Evolutionary conservation across 768 basidiomycete species (phyloP).

Genomic region (Termitomyces heimii): DNA sequence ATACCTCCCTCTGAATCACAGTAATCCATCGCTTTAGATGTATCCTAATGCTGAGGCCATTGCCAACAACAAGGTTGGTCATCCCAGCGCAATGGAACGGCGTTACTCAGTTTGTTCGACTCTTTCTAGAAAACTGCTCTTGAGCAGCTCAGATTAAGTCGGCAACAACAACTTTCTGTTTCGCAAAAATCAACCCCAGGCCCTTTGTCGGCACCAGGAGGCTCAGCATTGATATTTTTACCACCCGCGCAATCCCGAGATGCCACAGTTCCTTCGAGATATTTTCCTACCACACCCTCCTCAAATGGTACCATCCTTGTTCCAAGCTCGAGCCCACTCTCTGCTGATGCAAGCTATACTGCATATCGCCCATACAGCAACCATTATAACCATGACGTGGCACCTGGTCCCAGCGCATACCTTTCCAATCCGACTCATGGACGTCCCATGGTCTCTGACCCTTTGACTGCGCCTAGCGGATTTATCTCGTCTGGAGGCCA

Average conservation of each 20-base stretch:
- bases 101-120: conserved; percentile 12
- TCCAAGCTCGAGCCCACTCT: conserved; percentile 67
- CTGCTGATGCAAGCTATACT: conserved; percentile 31
- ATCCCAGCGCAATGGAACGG: conserved; percentile 2
- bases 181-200: conserved; percentile 20
- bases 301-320: conserved; percentile 59
- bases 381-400: conserved; percentile 35
- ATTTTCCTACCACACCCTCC: conserved; percentile 43
- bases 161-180: conserved; percentile 27
- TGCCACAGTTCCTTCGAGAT: conserved; percentile 62
- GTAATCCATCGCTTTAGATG: conserved; percentile 31
- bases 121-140: conserved; percentile 35
- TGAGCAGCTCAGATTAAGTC: conserved; percentile 41
- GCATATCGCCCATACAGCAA: conserved; percentile 34
- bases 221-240: conserved; percentile 20
- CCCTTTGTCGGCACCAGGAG: conserved; percentile 18
- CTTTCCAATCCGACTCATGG: conserved; percentile 33
- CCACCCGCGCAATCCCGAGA: conserved; percentile 69
- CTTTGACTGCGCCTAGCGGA: conserved; percentile 53
- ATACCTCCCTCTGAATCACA: conserved; percentile 7
- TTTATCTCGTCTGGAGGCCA: conserved; percentile 39
- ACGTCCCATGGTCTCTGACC: conserved; percentile 34
- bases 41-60: conserved; percentile 40
- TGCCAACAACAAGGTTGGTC: conserved; percentile 47
- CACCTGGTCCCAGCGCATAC: conserved; percentile 31